Evolutionary conservation across 2,329 filamentous ascomycete species (phyloP), one percentile per base, ranked within the genome.

Genomic region (Ceratocystis smalleyi): DNA sequence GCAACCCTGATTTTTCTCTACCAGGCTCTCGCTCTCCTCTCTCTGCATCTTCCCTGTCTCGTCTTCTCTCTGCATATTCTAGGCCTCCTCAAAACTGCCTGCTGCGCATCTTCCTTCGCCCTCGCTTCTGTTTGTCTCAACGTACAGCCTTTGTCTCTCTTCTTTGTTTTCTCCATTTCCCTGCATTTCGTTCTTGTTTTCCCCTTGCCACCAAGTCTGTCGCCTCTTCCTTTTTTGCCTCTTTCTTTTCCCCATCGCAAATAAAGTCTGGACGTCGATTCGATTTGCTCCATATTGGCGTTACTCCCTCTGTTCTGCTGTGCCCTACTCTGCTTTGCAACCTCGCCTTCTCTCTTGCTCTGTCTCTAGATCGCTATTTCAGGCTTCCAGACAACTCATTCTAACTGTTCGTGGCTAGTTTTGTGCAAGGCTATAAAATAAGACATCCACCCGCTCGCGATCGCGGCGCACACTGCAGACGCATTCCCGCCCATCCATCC

Each of bases 91-190:
- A 57, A 22, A 32, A 57, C 60, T 65, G 12, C 54, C 60, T 65
- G 12, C 54, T 60, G 54, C 51, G 57, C 59, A 22, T 64, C 62
- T 30, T 22, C 51, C 30, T 51, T 51, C 43, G 51, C 59, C 61
- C 61, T 61, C 64, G 64, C 61, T 59, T 32, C 54, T 57, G 59
- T 8, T 35, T 61, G 22, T 61, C 59, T 61, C 35, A 61, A 57
- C 19, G 27, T 57, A 57, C 54, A 57, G 54, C 30, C 54, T 57
- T 57, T 61, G 43, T 61, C 22, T 35, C 19, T 43, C 24, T 49
- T 35, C 17, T 17, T 61, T 61, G 27, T 61, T 40, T 59, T 63
- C 49, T 63, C 51, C 4, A 15, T 59, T 40, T 59, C 27, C 19
- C 54, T 57, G 27, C 54, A 57, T 24, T 57, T 35, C 19, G 54